Evolutionary conservation across 2,329 filamentous ascomycete genomes (phyloP).

Genomic region (Trichoderma sp.): DNA sequence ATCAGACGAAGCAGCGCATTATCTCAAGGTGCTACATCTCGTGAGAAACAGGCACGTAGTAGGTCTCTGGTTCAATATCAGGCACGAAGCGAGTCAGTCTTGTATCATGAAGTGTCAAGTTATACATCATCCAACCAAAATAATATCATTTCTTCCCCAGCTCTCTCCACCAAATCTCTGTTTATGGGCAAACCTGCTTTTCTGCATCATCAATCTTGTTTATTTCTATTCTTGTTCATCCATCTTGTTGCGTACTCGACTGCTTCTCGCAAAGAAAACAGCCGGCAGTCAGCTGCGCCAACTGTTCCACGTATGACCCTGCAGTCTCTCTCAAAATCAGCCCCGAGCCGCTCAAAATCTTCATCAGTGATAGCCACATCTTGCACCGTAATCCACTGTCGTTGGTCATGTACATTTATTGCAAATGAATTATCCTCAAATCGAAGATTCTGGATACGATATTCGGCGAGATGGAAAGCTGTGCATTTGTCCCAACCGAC

Average conservation of each 20-base stretch:
- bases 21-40: slow-evolving; percentile 3
- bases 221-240: neutral
- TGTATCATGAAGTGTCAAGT: neutral
- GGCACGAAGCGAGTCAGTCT: neutral
- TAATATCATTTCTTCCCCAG: neutral
- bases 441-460: neutral
- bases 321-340: neutral
- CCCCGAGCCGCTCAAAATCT: neutral
- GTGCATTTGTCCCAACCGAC: neutral
- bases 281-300: neutral
- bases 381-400: neutral
- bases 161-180: neutral
- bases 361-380: neutral
- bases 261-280: neutral
- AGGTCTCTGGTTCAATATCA: neutral
- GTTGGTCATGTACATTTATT: neutral
- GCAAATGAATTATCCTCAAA: neutral
- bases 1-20: neutral
- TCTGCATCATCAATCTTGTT: neutral
- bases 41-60: slow-evolving; percentile 12
- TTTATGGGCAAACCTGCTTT: neutral
- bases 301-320: neutral
- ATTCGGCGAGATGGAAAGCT: neutral
- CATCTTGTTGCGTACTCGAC: neutral
- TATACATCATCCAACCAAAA: neutral